A percentile compares a stretch with the other conserved stretches of the same genome.
Conservation (phyloP, 305 asterid genomes). For the Plantago coronopus region DNA sequence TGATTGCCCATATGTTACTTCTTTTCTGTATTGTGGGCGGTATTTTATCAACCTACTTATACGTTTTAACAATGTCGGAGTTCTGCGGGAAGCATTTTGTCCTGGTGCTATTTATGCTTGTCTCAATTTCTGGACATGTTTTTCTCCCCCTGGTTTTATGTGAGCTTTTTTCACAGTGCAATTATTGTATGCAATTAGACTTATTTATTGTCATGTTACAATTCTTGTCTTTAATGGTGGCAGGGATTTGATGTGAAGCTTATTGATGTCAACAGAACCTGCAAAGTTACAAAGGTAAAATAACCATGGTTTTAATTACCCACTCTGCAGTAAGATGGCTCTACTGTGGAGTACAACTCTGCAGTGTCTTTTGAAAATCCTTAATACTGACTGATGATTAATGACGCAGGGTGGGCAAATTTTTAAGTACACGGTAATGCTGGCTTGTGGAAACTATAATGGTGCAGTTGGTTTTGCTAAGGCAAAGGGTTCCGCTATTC, state of each 20-base stretch:
- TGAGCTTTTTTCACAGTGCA: no score
- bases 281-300: slow-evolving; percentile 82
- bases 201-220: slow-evolving; percentile 1
- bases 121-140: no score
- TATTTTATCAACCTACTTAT: no score
- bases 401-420: slow-evolving; percentile 77
- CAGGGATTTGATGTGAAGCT: slow-evolving; percentile 95
- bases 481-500: slow-evolving; percentile 80
- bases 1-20: no score
- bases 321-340: slow-evolving; percentile 14
- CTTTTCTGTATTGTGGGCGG: no score
- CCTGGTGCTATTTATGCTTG: no score
- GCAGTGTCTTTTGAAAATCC: slow-evolving; percentile 20
- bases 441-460: slow-evolving; percentile 92
- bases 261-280: slow-evolving; percentile 75
- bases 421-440: slow-evolving; percentile 70
- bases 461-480: slow-evolving; percentile 93
- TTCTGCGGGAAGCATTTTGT: no score
- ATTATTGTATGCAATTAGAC: neutral
- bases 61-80: no score
- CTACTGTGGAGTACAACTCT: slow-evolving; percentile 11
- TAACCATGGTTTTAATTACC: no score
- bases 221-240: slow-evolving; percentile 23
- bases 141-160: no score
- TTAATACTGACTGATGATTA: slow-evolving; percentile 12